A percentile compares a stretch with the other conserved stretches of the same genome.
Conservation (phyloP, 352 stramenopile species). For the Aphanomyces stellatus region DNA sequence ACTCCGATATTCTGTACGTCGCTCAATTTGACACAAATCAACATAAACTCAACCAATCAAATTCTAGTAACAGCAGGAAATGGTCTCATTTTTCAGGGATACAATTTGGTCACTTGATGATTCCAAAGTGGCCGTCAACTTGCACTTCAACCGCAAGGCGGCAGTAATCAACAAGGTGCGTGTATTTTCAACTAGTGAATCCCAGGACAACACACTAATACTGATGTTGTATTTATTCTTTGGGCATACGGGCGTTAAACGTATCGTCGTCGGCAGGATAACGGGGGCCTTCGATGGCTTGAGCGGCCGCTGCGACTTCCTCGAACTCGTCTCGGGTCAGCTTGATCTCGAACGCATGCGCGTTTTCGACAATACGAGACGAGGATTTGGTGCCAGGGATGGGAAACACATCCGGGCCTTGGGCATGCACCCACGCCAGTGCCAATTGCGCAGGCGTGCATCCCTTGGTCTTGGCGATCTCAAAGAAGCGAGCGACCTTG, state of each 20-base stretch:
- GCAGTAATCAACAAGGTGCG: not conserved
- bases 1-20: too few species aligned
- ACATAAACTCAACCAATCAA: too few species aligned
- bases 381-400: constrained; percentile 23
- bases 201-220: not conserved
- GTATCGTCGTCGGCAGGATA: not conserved
- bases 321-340: not conserved
- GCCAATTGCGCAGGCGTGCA: constrained; percentile 24
- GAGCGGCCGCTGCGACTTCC: not conserved
- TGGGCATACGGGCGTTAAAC: not conserved
- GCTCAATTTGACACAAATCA: too few species aligned
- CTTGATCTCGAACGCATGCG: not conserved
- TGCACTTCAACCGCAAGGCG: not conserved
- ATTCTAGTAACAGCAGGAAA: too few species aligned
- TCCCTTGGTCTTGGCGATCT: constrained; percentile 21
- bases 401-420: constrained; percentile 25
- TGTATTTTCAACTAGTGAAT: not conserved
- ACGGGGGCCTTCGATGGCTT: not conserved
- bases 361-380: constrained; percentile 19
- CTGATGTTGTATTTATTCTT: not conserved
- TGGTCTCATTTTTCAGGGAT: too few species aligned
- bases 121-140: too few species aligned
- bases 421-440: constrained; percentile 24
- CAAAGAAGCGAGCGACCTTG: constrained; percentile 1
- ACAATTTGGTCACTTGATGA: too few species aligned